A percentile compares a stretch with the other conserved stretches of the same genome.
phyloP scores from a whole-genome alignment of 2,329 filamentous ascomycete species.

The Cladosporium oxysporum region DNA sequence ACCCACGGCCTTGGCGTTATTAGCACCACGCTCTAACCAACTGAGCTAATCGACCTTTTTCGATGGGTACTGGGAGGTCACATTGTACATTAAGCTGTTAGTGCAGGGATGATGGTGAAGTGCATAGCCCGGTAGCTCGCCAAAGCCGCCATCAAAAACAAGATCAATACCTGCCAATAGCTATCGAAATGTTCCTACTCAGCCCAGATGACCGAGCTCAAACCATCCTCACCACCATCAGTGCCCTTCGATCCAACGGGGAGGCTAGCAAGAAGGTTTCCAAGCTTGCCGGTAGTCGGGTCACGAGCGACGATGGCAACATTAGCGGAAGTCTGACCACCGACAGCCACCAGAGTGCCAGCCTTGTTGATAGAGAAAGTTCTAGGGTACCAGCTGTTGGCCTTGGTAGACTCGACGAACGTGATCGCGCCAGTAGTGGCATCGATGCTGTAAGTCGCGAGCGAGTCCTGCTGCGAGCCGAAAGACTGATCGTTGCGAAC shows the following conservation, averaged over 20 bases:
- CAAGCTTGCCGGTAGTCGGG: slow-evolving; percentile 7
- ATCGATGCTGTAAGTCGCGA: slow-evolving; percentile 38
- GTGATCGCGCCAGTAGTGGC: slow-evolving; percentile 31
- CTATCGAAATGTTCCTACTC: slow-evolving; percentile 13
- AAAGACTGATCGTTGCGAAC: slow-evolving; percentile 43
- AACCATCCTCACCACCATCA: slow-evolving; percentile 20
- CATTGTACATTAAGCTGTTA: too few relatives aligned
- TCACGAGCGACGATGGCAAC: slow-evolving; percentile 20
- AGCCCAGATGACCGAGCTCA: slow-evolving; percentile 22
- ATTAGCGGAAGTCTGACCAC: slow-evolving; percentile 22
- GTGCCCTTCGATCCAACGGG: slow-evolving; percentile 16
- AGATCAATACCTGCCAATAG: not conserved
- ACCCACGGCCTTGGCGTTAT: slow-evolving; percentile 12
- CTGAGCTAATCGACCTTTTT: slow-evolving; percentile 8
- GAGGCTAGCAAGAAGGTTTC: slow-evolving; percentile 16
- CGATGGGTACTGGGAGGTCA: not conserved
- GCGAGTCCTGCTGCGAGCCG: slow-evolving; percentile 33
- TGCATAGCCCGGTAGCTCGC: too few relatives aligned
- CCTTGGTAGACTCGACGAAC: slow-evolving; percentile 35
- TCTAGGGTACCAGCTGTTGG: slow-evolving; percentile 38
- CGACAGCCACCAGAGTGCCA: slow-evolving; percentile 20
- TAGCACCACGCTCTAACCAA: slow-evolving; percentile 16
- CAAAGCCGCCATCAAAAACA: not conserved
- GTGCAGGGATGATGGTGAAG: too few relatives aligned
- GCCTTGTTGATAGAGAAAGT: slow-evolving; percentile 32